phyloP scores from a whole-genome alignment of 441 rosid species.

The Populus hybrid region DNA sequence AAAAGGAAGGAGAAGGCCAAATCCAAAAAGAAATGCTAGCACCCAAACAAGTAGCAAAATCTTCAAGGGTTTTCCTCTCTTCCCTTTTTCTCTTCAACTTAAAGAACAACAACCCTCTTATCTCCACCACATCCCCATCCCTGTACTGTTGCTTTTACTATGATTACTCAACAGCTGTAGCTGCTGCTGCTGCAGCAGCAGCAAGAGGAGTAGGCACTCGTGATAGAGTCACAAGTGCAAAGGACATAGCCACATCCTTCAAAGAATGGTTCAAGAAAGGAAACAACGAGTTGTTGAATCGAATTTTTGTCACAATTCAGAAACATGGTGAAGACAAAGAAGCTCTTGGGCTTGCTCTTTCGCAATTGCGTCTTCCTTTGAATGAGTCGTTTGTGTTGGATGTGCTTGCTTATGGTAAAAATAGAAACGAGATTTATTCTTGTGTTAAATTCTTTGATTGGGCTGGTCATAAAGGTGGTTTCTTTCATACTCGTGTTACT shows the following conservation, averaged over 20 bases:
- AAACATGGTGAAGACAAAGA: slow-evolving; percentile 27
- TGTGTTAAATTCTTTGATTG: slow-evolving; percentile 92
- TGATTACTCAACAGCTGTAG: slow-evolving; percentile 9
- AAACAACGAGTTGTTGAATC: slow-evolving; percentile 30
- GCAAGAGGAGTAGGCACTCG: neutral
- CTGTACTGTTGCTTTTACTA: neutral
- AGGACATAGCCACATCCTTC: slow-evolving; percentile 35
- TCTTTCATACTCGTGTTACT: slow-evolving; percentile 57
- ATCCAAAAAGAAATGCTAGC: slow-evolving; percentile 13
- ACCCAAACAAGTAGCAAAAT: slow-evolving; percentile 14
- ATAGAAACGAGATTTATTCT: slow-evolving; percentile 44
- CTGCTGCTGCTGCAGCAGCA: too few relatives aligned
- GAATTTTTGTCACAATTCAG: slow-evolving; percentile 46
- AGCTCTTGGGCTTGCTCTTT: slow-evolving; percentile 30
- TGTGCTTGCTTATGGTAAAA: slow-evolving; percentile 49
- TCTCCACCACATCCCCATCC: neutral
- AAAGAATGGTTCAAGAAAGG: slow-evolving; percentile 55
- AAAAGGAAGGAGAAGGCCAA: neutral
- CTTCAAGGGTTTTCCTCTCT: slow-evolving; percentile 8
- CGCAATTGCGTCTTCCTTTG: slow-evolving; percentile 47
- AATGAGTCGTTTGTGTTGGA: slow-evolving; percentile 51
- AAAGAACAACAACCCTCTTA: neutral
- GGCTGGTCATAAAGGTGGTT: slow-evolving; percentile 77
- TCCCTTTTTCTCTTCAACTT: neutral
- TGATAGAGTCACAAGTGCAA: slow-evolving; percentile 14